phyloP scores from a whole-genome alignment of 495 filamentous ascomycete genomes.

The Durotheca rogersii region DNA sequence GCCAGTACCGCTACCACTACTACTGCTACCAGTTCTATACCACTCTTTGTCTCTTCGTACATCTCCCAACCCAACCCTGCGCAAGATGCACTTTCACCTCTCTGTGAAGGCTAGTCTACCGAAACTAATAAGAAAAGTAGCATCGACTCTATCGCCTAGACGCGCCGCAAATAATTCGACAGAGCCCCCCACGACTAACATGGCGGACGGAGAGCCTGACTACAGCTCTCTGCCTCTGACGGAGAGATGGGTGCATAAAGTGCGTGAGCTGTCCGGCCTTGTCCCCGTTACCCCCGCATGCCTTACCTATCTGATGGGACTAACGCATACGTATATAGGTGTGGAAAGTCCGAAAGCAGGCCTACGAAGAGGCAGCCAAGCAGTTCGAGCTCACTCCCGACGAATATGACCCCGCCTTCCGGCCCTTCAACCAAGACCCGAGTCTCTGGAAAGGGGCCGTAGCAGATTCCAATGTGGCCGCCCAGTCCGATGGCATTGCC shows the following conservation, averaged over 20 bases:
- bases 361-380: slow-evolving; percentile 89
- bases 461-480: slow-evolving; percentile 94
- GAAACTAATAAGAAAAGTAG: slow-evolving; percentile 33
- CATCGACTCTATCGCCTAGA: slow-evolving; percentile 16
- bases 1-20: too few species aligned
- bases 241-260: slow-evolving; percentile 88
- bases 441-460: slow-evolving; percentile 89
- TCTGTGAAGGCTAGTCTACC: slow-evolving; percentile 15
- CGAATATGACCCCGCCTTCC: slow-evolving; percentile 83
- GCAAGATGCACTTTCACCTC: slow-evolving; percentile 16
- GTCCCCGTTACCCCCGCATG: background rate
- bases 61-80: slow-evolving; percentile 7
- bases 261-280: slow-evolving; percentile 38
- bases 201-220: slow-evolving; percentile 77
- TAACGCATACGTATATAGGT: slow-evolving; percentile 51
- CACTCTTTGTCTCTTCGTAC: slow-evolving; percentile 15
- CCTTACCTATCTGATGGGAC: slow-evolving; percentile 29
- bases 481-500: slow-evolving; percentile 87
- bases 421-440: slow-evolving; percentile 81
- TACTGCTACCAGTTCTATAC: too few species aligned
- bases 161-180: too few species aligned
- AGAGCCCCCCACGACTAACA: slow-evolving; percentile 39
- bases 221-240: slow-evolving; percentile 77
- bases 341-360: slow-evolving; percentile 96
- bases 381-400: slow-evolving; percentile 82